phyloP scores from a whole-genome alignment of 2,329 filamentous ascomycete genomes.

The Westerdykella ornata region DNA sequence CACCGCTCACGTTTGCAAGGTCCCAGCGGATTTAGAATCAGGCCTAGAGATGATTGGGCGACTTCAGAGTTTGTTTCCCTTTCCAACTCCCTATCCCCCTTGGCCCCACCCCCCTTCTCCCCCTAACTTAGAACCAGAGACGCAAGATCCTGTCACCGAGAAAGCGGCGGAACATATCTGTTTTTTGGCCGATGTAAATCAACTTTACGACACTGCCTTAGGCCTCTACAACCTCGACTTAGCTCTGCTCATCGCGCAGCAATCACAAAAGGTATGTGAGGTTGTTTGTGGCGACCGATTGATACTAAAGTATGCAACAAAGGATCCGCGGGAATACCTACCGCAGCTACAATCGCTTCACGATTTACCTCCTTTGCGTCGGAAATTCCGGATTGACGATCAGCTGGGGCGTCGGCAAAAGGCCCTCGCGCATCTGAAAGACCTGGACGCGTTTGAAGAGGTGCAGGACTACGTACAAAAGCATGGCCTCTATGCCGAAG shows the following conservation, averaged over 20 bases:
- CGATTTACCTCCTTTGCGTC: slow-evolving; percentile 60
- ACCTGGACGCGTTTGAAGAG: slow-evolving; percentile 68
- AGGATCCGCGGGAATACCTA: slow-evolving; percentile 87
- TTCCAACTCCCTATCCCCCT: neutral
- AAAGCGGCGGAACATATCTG: slow-evolving; percentile 93
- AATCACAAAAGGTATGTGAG: slow-evolving; percentile 66
- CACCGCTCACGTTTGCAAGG: slow-evolving; percentile 90
- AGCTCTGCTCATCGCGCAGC: slow-evolving; percentile 83
- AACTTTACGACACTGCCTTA: slow-evolving; percentile 81
- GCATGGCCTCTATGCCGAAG: slow-evolving; percentile 70
- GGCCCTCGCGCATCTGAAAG: slow-evolving; percentile 69
- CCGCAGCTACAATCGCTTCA: slow-evolving; percentile 89
- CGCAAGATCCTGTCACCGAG: slow-evolving; percentile 59
- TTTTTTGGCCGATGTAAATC: slow-evolving; percentile 90
- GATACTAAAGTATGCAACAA: neutral
- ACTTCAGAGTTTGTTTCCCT: slow-evolving; percentile 45
- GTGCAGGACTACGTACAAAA: slow-evolving; percentile 70
- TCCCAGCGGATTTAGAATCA: slow-evolving; percentile 79
- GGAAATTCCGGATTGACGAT: slow-evolving; percentile 81
- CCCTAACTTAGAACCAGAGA: slow-evolving; percentile 9
- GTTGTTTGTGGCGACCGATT: neutral
- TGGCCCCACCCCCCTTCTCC: no score
- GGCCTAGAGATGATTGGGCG: slow-evolving; percentile 73
- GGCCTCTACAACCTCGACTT: slow-evolving; percentile 89
- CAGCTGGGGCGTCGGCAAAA: slow-evolving; percentile 70